Evolutionary conservation across 805 yeast genomes (phyloP), one percentile per base, ranked within the genome.

Genomic region (Sugiyamaella floridensis): DNA sequence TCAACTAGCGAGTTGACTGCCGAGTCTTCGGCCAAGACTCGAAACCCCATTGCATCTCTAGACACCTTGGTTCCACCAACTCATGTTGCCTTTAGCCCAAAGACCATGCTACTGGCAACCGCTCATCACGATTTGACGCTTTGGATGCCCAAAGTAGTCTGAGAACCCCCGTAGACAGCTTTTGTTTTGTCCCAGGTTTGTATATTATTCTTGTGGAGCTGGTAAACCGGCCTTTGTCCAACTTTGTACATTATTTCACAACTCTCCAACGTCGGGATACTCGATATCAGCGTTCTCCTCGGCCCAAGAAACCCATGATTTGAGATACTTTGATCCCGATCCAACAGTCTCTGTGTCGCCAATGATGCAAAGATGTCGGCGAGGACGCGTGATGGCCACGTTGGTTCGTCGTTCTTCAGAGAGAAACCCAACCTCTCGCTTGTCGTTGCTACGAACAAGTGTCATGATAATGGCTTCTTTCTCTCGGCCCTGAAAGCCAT

Each of bases 401-500:
- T 92, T 92, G 45, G 90, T 72, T 60, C 99, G 77, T 62, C 93
- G 72, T 51, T 78, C 76, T 59, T 92, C 97, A 20, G 76, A 75
- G 50, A 93, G 70, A 63, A 92, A 93, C 9, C 98, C 98, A 46
- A 90, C 83, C 49, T 84, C 86, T 34, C 75, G 67, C 1, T 69
- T 61, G 18, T 78, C 83, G 65, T 92, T 92, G 41, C 93, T 84
- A 57, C 99, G 74, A 1, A 92, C 97, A 50, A 92, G 67, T 1
- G 93, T 77, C 11, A 93, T 70, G 1, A 92, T 76, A 6, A 92
- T 89, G 0, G 82, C 84, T 60, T 90, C 95, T 66, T 92, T 93
- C 64, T 92, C 99, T 56, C 97, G 74, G 1, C 99, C 99, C 71
- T 92, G 99, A 63, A 92, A 93, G 1, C 97, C 97, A 70, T 92